phyloP scores from a whole-genome alignment of 2,329 filamentous ascomycete species.

The Colletotrichum brevisporum region DNA sequence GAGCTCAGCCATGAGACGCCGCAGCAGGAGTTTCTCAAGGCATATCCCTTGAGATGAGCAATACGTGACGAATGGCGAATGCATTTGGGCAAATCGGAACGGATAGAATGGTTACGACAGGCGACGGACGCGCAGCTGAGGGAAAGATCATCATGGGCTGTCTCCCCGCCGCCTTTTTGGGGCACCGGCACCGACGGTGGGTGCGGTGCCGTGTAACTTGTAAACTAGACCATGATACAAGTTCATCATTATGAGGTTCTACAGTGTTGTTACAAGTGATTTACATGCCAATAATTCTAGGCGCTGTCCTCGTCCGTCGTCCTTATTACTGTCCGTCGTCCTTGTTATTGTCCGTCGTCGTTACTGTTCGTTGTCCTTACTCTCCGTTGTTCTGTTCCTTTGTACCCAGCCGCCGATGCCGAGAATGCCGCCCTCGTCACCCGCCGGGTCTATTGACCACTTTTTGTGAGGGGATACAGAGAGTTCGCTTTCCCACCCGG shows the following conservation, averaged over 20 bases:
- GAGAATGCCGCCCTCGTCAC: conserved; percentile 76
- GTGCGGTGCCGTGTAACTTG: conserved; percentile 40
- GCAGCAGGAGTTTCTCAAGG: neutral
- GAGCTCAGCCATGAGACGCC: neutral
- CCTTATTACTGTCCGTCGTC: too few species aligned
- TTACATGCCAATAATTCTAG: neutral
- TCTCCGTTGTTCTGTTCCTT: conserved; percentile 37
- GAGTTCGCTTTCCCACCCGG: conserved; percentile 77
- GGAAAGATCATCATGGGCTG: conserved; percentile 7
- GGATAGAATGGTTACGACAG: conserved; percentile 24
- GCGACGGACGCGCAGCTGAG: conserved; percentile 18
- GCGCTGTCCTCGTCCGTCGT: too few species aligned
- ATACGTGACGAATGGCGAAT: conserved; percentile 11
- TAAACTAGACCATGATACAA: conserved; percentile 42
- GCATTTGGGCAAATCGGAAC: conserved; percentile 7
- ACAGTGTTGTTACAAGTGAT: conserved; percentile 1
- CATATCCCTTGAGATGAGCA: neutral
- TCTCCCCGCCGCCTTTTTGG: neutral
- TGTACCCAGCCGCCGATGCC: conserved; percentile 66
- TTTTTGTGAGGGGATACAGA: conserved; percentile 72
- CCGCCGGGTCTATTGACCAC: conserved; percentile 79
- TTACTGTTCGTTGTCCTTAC: too few species aligned
- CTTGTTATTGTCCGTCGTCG: too few species aligned
- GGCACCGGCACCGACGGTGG: conserved; percentile 15
- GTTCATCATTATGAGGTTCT: conserved; percentile 32